Evolutionary conservation across 441 rosid species (phyloP).

Genomic region (Brassica hybrid): DNA sequence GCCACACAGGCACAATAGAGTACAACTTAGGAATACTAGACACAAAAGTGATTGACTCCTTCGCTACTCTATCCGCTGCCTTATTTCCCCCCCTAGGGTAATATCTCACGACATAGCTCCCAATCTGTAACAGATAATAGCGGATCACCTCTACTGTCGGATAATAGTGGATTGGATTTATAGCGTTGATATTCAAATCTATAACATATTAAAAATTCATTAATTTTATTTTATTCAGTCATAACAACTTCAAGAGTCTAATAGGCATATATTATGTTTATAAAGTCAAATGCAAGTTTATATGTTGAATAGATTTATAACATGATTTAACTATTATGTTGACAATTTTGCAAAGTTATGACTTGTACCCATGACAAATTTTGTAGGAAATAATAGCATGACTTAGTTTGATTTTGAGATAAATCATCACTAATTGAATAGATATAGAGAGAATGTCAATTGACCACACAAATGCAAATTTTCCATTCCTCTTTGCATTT

Average conservation of each 20-base stretch:
- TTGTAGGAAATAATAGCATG: neutral
- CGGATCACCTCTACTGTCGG: too few relatives aligned
- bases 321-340: neutral
- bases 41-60: too few relatives aligned
- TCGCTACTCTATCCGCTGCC: too few relatives aligned
- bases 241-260: neutral
- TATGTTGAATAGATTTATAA: neutral
- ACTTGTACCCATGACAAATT: constrained; percentile 1
- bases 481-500: neutral
- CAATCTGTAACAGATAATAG: too few relatives aligned
- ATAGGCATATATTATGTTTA: neutral
- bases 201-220: neutral
- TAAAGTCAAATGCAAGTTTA: constrained; percentile 1
- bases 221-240: neutral
- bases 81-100: too few relatives aligned
- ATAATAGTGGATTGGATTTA: neutral
- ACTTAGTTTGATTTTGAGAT: neutral
- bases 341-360: neutral
- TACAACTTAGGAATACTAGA: too few relatives aligned
- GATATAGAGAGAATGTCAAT: neutral
- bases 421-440: neutral
- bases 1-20: too few relatives aligned
- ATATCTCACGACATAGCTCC: too few relatives aligned
- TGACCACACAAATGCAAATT: constrained; percentile 23
- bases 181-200: neutral